Base-by-base conservation (phyloP, 495 filamentous ascomycete species). In the Neurospora discreta region DNA sequence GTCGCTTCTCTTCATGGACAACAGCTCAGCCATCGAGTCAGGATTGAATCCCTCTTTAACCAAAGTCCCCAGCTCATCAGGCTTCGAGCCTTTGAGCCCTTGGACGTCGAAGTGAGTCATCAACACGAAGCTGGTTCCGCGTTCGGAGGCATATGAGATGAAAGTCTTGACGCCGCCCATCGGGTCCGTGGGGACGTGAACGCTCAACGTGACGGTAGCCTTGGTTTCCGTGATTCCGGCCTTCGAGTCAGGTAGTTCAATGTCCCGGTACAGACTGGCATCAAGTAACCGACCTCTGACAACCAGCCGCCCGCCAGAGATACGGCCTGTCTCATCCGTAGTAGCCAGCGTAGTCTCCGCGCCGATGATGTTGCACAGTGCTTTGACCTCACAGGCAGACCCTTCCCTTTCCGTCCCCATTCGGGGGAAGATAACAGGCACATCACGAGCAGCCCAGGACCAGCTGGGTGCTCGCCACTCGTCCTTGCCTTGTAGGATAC, bases 381-480 rank as follows among this genome's bases (percentile, higher is more conserved):
- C 20, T 0, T 30, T 60, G 1, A 30, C 23, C 13, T 15, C 52
- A 8, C 52, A 60, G 9, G 23, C 8, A 60, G 23, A 60, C 23
- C 52, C 52, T 11, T 60, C 30, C 1, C 11, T 26, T 60, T 60
- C 52, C 23, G 23, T 30, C 23, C 52, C 52, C 52, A 3, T 26
- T 10, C 52, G 23, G 11, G 23, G 23, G 2, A 60, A 60, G 5
- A 30, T 16, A 30, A 60, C 23, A 30, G 52, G 13, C 23, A 60
- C 52, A 13, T 60, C 52, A 16, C 52, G 52, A 16, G 23, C 52
- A 30, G 74, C 74, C 74, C 74, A 75, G 7, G 74, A 74, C 72
- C 72, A 74, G 8, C 70, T 74, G 36, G 72, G 74, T 1, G 72
- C 74, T 60, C 69, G 68, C 68, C 70, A 72, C 39, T 60, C 46